phyloP scores from a whole-genome alignment of 176 grass and related monocot genomes.

The Pharus latifolius region DNA sequence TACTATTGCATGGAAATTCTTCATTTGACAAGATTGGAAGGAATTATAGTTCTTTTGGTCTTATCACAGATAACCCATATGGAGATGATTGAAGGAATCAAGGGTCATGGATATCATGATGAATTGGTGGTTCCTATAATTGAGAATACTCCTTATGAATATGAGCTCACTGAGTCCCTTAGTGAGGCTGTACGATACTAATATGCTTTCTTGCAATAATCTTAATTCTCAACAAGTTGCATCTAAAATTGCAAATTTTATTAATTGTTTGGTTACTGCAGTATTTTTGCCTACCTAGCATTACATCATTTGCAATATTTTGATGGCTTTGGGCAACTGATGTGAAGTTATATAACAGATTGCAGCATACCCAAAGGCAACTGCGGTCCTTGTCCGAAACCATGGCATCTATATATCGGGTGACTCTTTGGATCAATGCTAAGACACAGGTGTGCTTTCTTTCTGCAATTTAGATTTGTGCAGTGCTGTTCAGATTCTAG shows the following conservation, averaged over 20 bases:
- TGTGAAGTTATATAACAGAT: constrained; percentile 40
- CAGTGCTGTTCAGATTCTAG: not conserved
- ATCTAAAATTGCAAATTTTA: not conserved
- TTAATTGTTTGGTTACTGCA: not conserved
- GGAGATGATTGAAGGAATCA: constrained; percentile 99
- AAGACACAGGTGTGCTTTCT: constrained; percentile 76
- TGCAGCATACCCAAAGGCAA: constrained; percentile 82
- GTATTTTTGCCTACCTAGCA: not conserved
- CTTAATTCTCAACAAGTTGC: not conserved
- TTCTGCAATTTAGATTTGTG: not conserved
- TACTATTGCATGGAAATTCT: not conserved
- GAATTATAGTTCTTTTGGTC: not conserved
- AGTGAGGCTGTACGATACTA: constrained; percentile 56
- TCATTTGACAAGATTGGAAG: constrained; percentile 9
- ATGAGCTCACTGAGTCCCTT: constrained; percentile 84
- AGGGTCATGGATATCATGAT: constrained; percentile 85
- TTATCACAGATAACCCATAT: constrained; percentile 81
- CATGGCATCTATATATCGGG: constrained; percentile 98
- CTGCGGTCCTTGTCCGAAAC: constrained; percentile 91
- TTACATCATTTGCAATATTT: not conserved
- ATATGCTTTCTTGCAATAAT: constrained; percentile 3
- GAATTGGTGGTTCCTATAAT: constrained; percentile 95
- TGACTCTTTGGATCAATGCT: constrained; percentile 90
- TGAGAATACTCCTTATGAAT: constrained; percentile 87
- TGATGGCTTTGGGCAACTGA: not conserved